These are phyloP conservation scores for Pseudisothecium myosuroides DNA, from an alignment of 225 moss, liverwort and hornwort species.

Conservation along the genomic window DNA sequence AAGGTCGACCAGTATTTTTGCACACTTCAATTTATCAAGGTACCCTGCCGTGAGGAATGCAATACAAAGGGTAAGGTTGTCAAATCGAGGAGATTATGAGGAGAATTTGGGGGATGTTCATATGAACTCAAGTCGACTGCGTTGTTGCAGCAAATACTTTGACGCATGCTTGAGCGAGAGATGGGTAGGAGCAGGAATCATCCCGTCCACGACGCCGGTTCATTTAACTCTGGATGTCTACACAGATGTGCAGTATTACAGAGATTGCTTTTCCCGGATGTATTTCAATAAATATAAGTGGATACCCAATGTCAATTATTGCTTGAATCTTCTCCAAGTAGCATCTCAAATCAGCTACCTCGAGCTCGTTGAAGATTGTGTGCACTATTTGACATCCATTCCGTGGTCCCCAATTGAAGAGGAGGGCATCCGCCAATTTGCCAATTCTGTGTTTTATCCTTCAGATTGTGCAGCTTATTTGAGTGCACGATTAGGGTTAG, in stretches of 20 bases:
- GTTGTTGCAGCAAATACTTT: neutral
- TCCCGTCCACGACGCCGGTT: neutral
- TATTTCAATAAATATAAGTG: too few relatives aligned
- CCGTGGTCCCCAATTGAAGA: neutral
- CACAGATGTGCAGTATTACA: neutral
- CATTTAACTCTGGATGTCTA: neutral
- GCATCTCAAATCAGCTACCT: neutral
- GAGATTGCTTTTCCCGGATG: neutral
- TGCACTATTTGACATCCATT: neutral
- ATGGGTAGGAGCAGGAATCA: neutral
- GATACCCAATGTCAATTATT: neutral
- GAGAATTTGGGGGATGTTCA: neutral
- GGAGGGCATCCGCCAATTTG: neutral
- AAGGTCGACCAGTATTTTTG: too few relatives aligned
- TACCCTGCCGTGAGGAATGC: too few relatives aligned
- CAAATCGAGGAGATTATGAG: too few relatives aligned
- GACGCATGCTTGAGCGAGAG: neutral
- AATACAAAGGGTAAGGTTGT: too few relatives aligned
- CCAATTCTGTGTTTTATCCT: neutral
- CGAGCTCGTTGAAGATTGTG: neutral
- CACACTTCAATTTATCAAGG: neutral
- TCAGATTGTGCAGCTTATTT: neutral
- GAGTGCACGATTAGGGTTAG: neutral
- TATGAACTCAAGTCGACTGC: neutral
- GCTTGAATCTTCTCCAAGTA: neutral